Percentiles rank a stretch among this genome's conserved stretches.
Evolutionary conservation across 2,329 filamentous ascomycete genomes (phyloP).

Genomic region (Delphinella strobiligena): DNA sequence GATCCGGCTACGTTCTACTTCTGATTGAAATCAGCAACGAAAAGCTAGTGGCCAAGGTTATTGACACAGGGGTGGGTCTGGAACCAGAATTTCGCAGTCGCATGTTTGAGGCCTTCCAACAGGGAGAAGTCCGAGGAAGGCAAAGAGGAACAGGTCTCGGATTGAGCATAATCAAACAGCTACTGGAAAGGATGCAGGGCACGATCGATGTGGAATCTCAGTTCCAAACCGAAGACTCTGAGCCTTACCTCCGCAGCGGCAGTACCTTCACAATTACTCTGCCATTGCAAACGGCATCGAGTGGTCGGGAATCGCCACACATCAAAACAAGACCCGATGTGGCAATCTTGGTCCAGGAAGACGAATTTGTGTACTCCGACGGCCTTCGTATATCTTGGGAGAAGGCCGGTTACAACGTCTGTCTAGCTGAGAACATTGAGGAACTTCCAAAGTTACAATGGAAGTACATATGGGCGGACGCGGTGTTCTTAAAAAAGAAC

Average conservation of each 20-base stretch:
- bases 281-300: constrained; percentile 6
- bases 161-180: constrained; percentile 48
- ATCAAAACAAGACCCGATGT: neutral
- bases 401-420: constrained; percentile 2
- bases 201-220: constrained; percentile 8
- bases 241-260: constrained; percentile 1
- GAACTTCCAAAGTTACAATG: constrained; percentile 2
- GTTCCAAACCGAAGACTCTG: constrained; percentile 4
- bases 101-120: constrained; percentile 81
- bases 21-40: constrained; percentile 5
- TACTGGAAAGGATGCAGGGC: constrained; percentile 8
- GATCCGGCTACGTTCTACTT: constrained; percentile 55
- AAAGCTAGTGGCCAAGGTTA: constrained; percentile 33
- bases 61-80: constrained; percentile 74
- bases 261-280: constrained; percentile 8
- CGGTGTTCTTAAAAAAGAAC: constrained; percentile 4
- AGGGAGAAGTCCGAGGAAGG: constrained; percentile 34
- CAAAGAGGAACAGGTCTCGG: constrained; percentile 73
- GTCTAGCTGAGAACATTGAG: neutral
- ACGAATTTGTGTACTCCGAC: neutral
- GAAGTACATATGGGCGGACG: constrained; percentile 7
- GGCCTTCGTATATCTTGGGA: constrained; percentile 5
- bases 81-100: constrained; percentile 59
- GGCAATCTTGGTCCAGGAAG: neutral
- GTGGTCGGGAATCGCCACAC: neutral